Conservation (phyloP, 257 asterid genomes). For the Solanum medicagineum region DNA sequence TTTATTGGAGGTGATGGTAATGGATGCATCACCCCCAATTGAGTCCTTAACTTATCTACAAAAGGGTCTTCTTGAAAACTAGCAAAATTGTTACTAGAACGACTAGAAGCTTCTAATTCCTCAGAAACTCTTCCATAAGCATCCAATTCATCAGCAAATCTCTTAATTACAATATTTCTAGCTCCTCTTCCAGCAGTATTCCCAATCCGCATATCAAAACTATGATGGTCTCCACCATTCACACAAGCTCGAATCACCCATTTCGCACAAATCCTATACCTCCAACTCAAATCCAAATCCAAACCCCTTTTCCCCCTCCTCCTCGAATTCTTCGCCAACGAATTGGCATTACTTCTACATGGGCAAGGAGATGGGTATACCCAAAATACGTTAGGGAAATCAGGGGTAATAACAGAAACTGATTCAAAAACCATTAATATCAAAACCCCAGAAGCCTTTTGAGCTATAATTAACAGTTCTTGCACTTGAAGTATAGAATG, state of each 20-base stretch:
- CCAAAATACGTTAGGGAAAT: constrained; percentile 15
- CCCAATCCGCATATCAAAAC: constrained; percentile 9
- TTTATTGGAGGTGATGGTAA: constrained; percentile 75
- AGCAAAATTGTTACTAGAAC: constrained; percentile 32
- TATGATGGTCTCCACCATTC: constrained; percentile 31
- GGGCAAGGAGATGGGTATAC: constrained; percentile 18
- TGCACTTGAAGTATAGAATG: background rate
- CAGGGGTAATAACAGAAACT: constrained; percentile 52
- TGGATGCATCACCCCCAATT: constrained; percentile 86
- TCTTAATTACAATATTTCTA: constrained; percentile 40
- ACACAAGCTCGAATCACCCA: constrained; percentile 31
- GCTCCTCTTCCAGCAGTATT: constrained; percentile 35
- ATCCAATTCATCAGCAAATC: constrained; percentile 36
- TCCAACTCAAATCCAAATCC: background rate
- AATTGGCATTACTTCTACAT: background rate
- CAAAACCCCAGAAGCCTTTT: constrained; percentile 5
- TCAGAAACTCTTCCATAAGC: constrained; percentile 12
- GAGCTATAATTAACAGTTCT: background rate
- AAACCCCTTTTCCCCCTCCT: background rate
- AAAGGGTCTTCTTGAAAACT: constrained; percentile 74
- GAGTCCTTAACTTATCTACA: constrained; percentile 86
- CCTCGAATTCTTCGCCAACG: background rate
- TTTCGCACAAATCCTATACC: background rate
- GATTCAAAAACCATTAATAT: background rate
- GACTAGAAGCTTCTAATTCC: constrained; percentile 9